Evolutionary conservation across 441 rosid species (phyloP).

Genomic region (Viola pubescens): DNA sequence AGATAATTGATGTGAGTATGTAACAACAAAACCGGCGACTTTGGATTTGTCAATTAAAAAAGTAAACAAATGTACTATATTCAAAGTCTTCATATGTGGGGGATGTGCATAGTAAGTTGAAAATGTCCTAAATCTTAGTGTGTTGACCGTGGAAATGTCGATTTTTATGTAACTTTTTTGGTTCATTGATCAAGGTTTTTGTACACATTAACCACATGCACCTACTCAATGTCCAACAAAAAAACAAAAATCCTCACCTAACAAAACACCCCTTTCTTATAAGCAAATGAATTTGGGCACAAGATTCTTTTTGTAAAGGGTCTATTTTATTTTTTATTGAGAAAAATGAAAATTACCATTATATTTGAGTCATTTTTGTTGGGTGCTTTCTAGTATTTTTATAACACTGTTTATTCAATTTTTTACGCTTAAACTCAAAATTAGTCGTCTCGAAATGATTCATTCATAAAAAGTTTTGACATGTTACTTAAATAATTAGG

Average conservation of each 20-base stretch:
- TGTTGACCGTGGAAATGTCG: constrained; percentile 22
- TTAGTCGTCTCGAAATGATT: too few species aligned
- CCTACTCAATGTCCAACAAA: neutral
- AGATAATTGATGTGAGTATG: too few species aligned
- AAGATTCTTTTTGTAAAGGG: too few species aligned
- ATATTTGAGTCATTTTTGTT: too few species aligned
- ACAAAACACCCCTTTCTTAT: neutral
- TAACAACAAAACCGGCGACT: neutral
- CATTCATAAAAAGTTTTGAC: too few species aligned
- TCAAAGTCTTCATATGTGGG: neutral
- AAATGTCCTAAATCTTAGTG: neutral
- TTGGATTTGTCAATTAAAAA: neutral
- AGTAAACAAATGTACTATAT: too few species aligned
- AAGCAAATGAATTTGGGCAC: neutral
- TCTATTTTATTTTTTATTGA: neutral
- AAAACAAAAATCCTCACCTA: neutral
- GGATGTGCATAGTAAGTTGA: too few species aligned
- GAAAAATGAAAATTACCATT: neutral
- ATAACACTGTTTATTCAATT: too few species aligned
- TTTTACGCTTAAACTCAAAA: too few species aligned
- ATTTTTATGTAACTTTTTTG: neutral
- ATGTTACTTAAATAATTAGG: too few species aligned
- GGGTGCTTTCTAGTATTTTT: too few species aligned
- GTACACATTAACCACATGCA: neutral
- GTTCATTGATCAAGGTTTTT: constrained; percentile 10